Evolutionary conservation across 2,329 filamentous ascomycete species (phyloP).

Genomic region (Lecanicillium sp.): DNA sequence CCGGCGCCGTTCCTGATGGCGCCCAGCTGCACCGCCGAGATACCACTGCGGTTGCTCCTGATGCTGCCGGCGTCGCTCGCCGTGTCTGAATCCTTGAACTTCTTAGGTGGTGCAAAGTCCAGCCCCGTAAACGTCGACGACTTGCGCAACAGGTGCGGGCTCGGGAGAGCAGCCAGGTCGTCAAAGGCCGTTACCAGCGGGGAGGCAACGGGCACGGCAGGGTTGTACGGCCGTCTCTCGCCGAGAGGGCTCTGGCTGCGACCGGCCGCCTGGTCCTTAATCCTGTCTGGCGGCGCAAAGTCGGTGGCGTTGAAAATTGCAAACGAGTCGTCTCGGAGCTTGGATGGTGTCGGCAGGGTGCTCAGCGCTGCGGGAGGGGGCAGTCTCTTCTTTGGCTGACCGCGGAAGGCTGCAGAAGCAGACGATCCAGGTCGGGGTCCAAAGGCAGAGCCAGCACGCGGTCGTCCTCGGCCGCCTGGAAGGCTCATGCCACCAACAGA

Average conservation of each 20-base stretch:
- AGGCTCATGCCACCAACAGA: constrained; percentile 11
- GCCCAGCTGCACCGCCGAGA: constrained; percentile 61
- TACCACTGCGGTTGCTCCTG: constrained; percentile 58
- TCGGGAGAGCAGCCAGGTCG: constrained; percentile 76
- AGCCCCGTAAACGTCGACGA: constrained; percentile 71
- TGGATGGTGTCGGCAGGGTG: constrained; percentile 76
- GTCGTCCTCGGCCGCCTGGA: constrained; percentile 40
- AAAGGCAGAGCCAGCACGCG: constrained; percentile 37
- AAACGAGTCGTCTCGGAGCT: constrained; percentile 75
- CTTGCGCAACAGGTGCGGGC: constrained; percentile 72
- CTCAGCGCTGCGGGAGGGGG: constrained; percentile 68
- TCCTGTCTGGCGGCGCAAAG: constrained; percentile 71
- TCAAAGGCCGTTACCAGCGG: constrained; percentile 80
- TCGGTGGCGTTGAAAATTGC: constrained; percentile 62
- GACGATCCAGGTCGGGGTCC: no score
- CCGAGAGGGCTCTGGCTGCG: constrained; percentile 56
- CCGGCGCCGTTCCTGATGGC: constrained; percentile 79
- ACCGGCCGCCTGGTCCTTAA: constrained; percentile 62
- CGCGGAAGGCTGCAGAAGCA: constrained; percentile 28
- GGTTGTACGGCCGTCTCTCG: constrained; percentile 64
- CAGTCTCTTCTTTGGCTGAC: constrained; percentile 35
- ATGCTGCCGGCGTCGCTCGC: constrained; percentile 63
- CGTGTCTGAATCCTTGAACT: constrained; percentile 55
- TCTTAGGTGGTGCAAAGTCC: constrained; percentile 73
- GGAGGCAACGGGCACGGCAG: constrained; percentile 64